Percentiles rank a stretch among this genome's conserved stretches.
phyloP scores from a whole-genome alignment of 2,329 filamentous ascomycete genomes.

The Cladophialophora chaetospira region DNA sequence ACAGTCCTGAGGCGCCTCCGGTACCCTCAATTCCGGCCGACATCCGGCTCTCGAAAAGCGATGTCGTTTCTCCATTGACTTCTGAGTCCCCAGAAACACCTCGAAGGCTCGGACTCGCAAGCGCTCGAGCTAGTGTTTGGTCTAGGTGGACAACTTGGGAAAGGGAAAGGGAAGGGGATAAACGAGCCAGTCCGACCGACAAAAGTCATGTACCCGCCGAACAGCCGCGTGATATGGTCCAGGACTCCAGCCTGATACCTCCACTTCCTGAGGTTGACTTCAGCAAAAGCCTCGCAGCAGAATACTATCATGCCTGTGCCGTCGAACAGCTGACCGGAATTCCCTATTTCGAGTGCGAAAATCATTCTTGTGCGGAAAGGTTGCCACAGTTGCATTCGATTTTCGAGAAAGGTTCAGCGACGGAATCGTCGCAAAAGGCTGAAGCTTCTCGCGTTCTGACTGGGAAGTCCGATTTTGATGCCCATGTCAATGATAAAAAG shows the following conservation, averaged over 20 bases:
- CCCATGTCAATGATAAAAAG: not conserved
- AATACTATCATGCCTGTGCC: conserved; percentile 45
- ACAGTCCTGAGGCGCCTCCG: conserved; percentile 14
- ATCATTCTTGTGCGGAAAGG: conserved; percentile 43
- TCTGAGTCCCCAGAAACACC: conserved; percentile 42
- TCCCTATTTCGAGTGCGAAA: conserved; percentile 48
- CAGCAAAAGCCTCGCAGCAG: conserved; percentile 30
- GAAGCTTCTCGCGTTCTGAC: not conserved
- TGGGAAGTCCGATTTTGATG: not conserved
- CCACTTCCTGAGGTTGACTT: not conserved
- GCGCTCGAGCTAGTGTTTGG: conserved; percentile 30
- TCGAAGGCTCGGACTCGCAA: conserved; percentile 29
- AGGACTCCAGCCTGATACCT: not conserved
- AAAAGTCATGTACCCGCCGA: not conserved
- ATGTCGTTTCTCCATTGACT: conserved; percentile 29
- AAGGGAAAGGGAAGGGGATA: conserved; percentile 17
- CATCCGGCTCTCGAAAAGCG: conserved; percentile 6
- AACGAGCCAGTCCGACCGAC: not conserved
- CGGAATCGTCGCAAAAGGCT: not conserved
- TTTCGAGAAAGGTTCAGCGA: conserved; percentile 14
- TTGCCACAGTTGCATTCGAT: conserved; percentile 29
- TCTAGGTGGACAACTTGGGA: conserved; percentile 34
- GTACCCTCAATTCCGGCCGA: conserved; percentile 17
- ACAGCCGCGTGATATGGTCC: not conserved
- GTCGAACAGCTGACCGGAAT: conserved; percentile 46